phyloP scores from a whole-genome alignment of 1,284 basidiomycete genomes.

The Irpex lacteus region DNA sequence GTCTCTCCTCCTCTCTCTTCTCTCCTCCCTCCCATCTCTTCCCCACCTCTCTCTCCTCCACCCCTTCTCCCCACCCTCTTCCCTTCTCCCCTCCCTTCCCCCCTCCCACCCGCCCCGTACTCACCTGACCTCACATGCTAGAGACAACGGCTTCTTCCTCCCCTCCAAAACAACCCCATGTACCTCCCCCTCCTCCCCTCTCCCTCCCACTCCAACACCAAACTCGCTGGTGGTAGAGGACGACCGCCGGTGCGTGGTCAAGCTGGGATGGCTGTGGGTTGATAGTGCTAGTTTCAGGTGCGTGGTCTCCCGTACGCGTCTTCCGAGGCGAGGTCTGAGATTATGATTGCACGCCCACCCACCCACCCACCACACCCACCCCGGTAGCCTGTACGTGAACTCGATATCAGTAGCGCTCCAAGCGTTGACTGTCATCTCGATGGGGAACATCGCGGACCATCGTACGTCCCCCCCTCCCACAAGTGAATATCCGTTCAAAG shows the following conservation, averaged over 20 bases:
- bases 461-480: slow-evolving; percentile 57
- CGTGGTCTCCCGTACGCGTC: slow-evolving; percentile 19
- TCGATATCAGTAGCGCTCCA: slow-evolving; percentile 84
- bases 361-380: too few relatives aligned
- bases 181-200: slow-evolving; percentile 20
- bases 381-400: slow-evolving; percentile 77
- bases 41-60: not conserved
- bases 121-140: slow-evolving; percentile 11
- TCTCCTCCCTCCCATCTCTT: not conserved
- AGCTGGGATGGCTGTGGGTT: slow-evolving; percentile 77
- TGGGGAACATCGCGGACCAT: slow-evolving; percentile 85
- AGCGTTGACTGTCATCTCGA: slow-evolving; percentile 86
- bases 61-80: not conserved
- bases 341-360: too few relatives aligned
- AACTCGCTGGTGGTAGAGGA: slow-evolving; percentile 21
- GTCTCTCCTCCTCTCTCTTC: not conserved
- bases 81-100: too few relatives aligned
- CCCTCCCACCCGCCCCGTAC: too few relatives aligned
- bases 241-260: slow-evolving; percentile 63
- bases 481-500: too few relatives aligned
- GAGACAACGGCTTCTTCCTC: slow-evolving; percentile 73
- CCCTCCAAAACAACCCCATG: slow-evolving; percentile 62
- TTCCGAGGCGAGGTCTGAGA: too few relatives aligned
- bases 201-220: slow-evolving; percentile 1
- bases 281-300: slow-evolving; percentile 88